Evolutionary conservation across 2,329 filamentous ascomycete species (phyloP), one percentile per base, ranked within the genome.

Genomic region (Coleophoma cylindrospora): DNA sequence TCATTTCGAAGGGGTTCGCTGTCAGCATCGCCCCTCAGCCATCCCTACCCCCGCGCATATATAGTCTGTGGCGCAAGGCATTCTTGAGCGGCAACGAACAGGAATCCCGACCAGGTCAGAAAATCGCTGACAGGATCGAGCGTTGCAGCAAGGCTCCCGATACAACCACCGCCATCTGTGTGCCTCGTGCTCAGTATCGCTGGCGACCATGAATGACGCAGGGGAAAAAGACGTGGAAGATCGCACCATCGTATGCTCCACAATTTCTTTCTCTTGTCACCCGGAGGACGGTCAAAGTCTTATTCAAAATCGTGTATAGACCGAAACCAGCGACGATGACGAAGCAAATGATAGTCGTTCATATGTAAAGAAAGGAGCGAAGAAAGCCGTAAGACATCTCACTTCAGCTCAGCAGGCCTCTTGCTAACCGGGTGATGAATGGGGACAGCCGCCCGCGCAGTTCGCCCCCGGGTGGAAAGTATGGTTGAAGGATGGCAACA

Each of bases 341-440:
- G 38, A 41, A 17, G 38, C 38, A 41, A 13, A 19, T 11, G 38
- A 41, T 1, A 4, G 14, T 41, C 38, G 38, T 13, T 15, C 38
- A 41, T 41, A 41, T 21, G 38, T 41, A 40, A 19, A 6, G 38
- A 41, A 21, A 19, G 38, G 38, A 19, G 37, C 37, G 37, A 41
- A 41, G 38, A 41, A 41, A 41, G 15, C 38, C 17, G 38, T 41
- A 41, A 41, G 38, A 41, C 38, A 41, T 41, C 38, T 41, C 38
- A 41, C 38, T 41, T 41, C 38, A 41, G 38, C 38, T 15, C 38
- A 41, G 38, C 38, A 41, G 38, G 38, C 38, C 15, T 41, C n/a
- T 17, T 3, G 37, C 37, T 40, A 19, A 40, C 37, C 9, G 37
- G 15, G 4, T 15, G 15, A 40, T 10, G 10, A 40, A 9, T 17